phyloP scores from a whole-genome alignment of 192 early-diverging fungal species.

The Backusella mclennaniae region DNA sequence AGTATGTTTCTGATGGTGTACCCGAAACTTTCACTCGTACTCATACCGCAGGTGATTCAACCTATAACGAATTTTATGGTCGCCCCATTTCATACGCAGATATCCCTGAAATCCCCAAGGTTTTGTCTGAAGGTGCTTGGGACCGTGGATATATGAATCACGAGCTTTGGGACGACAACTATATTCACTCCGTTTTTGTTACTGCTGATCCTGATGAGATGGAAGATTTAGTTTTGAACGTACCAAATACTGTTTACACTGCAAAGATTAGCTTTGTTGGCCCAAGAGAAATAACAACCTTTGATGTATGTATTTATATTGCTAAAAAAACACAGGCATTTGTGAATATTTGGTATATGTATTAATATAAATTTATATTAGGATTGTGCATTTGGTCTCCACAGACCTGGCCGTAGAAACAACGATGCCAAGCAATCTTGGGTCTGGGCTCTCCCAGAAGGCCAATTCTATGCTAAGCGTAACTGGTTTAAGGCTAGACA shows the following conservation, averaged over 20 bases:
- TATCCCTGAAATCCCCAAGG: constrained; percentile 38
- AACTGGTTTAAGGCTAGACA: constrained; percentile 47
- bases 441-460: constrained; percentile 35
- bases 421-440: constrained; percentile 53
- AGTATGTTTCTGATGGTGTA: constrained; percentile 34
- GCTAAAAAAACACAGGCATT: neutral
- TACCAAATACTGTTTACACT: neutral
- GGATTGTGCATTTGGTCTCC: constrained; percentile 45
- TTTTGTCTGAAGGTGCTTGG: constrained; percentile 36
- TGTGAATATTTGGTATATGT: neutral
- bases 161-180: constrained; percentile 41
- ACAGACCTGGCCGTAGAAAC: constrained; percentile 45
- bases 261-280: constrained; percentile 40
- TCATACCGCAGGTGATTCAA: constrained; percentile 15
- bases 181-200: constrained; percentile 45
- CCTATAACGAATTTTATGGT: constrained; percentile 36
- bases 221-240: constrained; percentile 23
- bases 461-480: constrained; percentile 30
- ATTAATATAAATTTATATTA: constrained; percentile 1
- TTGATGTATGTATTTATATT: constrained; percentile 24
- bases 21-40: constrained; percentile 36
- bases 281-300: constrained; percentile 33
- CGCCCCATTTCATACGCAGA: constrained; percentile 43
- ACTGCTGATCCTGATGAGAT: constrained; percentile 28
- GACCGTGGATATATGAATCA: constrained; percentile 34